phyloP scores from a whole-genome alignment of 495 filamentous ascomycete genomes.

The Aspergillus conjunctus region DNA sequence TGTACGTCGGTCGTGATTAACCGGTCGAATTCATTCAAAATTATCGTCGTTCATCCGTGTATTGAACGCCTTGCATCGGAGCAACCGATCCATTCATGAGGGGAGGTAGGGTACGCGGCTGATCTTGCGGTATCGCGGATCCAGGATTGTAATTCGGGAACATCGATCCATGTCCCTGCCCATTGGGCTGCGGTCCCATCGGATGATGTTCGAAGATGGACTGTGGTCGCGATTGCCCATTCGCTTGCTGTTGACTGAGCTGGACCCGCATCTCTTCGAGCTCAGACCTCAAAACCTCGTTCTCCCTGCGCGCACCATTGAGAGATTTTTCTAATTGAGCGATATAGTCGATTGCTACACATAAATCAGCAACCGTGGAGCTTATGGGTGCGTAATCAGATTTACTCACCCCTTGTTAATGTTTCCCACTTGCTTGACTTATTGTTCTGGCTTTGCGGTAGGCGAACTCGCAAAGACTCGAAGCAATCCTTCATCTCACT shows the following conservation, averaged over 20 bases:
- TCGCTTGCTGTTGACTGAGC: constrained; percentile 54
- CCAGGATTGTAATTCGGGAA: constrained; percentile 41
- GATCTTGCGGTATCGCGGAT: constrained; percentile 39
- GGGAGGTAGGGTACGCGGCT: constrained; percentile 54
- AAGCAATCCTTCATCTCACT: constrained; percentile 99
- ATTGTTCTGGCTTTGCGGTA: constrained; percentile 83
- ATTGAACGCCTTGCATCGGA: constrained; percentile 62
- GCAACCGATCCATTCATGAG: constrained; percentile 53
- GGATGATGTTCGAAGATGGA: constrained; percentile 47
- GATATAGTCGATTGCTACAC: constrained; percentile 50
- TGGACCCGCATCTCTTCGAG: constrained; percentile 48
- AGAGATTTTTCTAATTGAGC: constrained; percentile 39
- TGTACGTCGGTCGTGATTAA: background rate
- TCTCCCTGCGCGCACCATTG: constrained; percentile 40
- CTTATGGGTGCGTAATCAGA: background rate
- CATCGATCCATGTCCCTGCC: constrained; percentile 36
- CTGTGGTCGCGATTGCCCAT: constrained; percentile 43
- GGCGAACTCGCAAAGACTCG: constrained; percentile 76
- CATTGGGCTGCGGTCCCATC: constrained; percentile 43
- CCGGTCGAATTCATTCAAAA: background rate
- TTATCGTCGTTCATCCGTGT: constrained; percentile 54
- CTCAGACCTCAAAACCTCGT: constrained; percentile 57
- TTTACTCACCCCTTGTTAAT: constrained; percentile 79
- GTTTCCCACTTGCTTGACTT: constrained; percentile 99
- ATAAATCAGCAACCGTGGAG: background rate